Evolutionary conservation across 148 eudicot genomes (phyloP).

Genomic region (Salicornia ramosissima): DNA sequence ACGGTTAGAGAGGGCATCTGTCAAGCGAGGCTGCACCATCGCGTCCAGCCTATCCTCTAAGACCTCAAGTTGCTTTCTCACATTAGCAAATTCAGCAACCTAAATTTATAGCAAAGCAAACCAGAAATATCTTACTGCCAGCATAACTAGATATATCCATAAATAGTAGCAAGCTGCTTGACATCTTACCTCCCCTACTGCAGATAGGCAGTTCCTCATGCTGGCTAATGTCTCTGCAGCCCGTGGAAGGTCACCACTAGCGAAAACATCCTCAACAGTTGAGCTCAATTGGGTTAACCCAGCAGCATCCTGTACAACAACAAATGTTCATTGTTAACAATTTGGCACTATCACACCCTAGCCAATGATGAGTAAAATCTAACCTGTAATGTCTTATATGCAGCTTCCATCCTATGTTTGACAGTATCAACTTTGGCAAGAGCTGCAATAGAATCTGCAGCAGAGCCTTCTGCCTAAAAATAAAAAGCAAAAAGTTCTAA

Average conservation of each 20-base stretch:
- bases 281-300: conserved; percentile 91
- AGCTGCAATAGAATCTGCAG: conserved; percentile 88
- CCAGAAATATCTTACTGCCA: conserved; percentile 6
- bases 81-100: conserved; percentile 99
- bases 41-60: conserved; percentile 93
- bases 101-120: conserved; percentile 28
- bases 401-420: conserved; percentile 94
- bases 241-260: conserved; percentile 94
- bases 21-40: conserved; percentile 98
- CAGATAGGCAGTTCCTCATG: conserved; percentile 94
- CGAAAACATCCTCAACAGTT: conserved; percentile 96
- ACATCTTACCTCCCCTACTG: conserved; percentile 81
- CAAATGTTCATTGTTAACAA: conserved; percentile 16
- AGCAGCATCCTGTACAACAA: conserved; percentile 74
- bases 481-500: background rate
- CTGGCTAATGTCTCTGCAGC: conserved; percentile 97
- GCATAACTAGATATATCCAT: background rate
- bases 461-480: conserved; percentile 87
- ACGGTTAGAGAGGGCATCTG: conserved; percentile 78
- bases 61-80: conserved; percentile 95
- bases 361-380: conserved; percentile 2
- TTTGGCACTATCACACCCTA: conserved; percentile 1
- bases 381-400: conserved; percentile 93
- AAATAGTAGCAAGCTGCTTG: background rate
- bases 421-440: conserved; percentile 93